Base-by-base conservation (phyloP, 1,139 yeast species). In the Sugiyamaella neomexicana region DNA sequence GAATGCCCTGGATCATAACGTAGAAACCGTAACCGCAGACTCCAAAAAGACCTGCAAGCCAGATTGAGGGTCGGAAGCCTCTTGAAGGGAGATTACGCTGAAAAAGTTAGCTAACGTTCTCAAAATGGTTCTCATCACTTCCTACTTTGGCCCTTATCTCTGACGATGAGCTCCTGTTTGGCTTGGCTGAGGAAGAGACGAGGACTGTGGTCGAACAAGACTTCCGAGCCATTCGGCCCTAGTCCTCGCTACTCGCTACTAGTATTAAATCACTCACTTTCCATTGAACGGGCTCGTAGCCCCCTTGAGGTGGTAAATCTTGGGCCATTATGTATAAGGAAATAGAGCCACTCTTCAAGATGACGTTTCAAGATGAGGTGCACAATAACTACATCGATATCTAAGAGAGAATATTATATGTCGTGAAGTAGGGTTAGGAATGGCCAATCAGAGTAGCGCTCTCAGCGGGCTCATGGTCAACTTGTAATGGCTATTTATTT, bases 201-300 rank as follows among this genome's bases (percentile, higher is more conserved):
- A 29, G 7, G 34, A 29, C 10, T 3, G 10, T 9, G 8, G 3
- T 9, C 3, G 8, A 29, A 29, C n/a, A 7, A 29, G n/a, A 29
- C 34, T 9, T 29, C n/a, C n/a, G 34, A 31, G 34, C 9, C 32
- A 25, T 32, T 25, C n/a, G 25, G 25, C 5, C 25, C 3, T 5
- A 5, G 25, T 20, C 25, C 25, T 3, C 25, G 5, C 3, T 20
- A 20, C 25, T 3, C 25, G 25, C 25, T 20, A 20, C 5, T 20
- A 5, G 25, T 5, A 20, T n/a, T 3, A 20, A 13, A 4, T 6
- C n/a, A 57, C 69, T 45, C 56, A 70, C 74, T 71, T 85, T 86
- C 95, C 96, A 89, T 75, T 89, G 96, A 58, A 89, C 81, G 51
- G 89, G 86, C 62, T 85, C 91, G 66, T 88, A 89, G 65, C 96